Evolutionary conservation across 805 yeast genomes (phyloP), one percentile per base, ranked within the genome.

Genomic region (Wickerhamomyces subpelliculosus): DNA sequence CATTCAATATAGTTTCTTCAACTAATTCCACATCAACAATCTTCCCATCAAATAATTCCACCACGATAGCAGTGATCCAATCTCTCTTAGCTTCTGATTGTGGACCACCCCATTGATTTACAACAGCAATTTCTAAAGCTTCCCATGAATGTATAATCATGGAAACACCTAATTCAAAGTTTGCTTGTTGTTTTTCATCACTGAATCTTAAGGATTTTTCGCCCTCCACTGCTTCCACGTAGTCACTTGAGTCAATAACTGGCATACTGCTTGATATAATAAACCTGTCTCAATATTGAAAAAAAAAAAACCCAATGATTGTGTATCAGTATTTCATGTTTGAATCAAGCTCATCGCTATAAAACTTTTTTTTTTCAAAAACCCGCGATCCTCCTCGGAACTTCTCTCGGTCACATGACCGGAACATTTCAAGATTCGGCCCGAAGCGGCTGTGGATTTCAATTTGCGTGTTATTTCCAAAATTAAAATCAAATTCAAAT

Each of bases 31-130:
- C 67, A 50, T 88, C 97, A 5, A 90, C 84, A 5, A 74, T 70
- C 36, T 67, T 72, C 34, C 73, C 79, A 32, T 60, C 68, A 54
- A 90, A 93, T 37, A 88, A 67, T 26, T 87, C 97, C 22, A 88
- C 73, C 3, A 90, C 75, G 12, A 85, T 65, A 5, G 86, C 94
- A 5, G 85, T 76, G 46, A 90, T 72, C 98, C 98, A 93, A 58
- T 93, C 98, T 54, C 99, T 72, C 60, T 93, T 93, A 27, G 85
- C 97, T 1, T 72, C 76, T 12, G 95, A 81, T 26, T 85, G 84
- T 12, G 96, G 79, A 1, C 98, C 99, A 42, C 98, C 99, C 97
- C 98, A 93, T 23, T 71, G 67, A 57, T 85, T 87, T 6, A 78
- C 94, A 9, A 93, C 97, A 0, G 98, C 98, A 1, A 84, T 82